Base-by-base conservation (phyloP, 208 protist species). In the Acanthamoeba castellanii region DNA sequence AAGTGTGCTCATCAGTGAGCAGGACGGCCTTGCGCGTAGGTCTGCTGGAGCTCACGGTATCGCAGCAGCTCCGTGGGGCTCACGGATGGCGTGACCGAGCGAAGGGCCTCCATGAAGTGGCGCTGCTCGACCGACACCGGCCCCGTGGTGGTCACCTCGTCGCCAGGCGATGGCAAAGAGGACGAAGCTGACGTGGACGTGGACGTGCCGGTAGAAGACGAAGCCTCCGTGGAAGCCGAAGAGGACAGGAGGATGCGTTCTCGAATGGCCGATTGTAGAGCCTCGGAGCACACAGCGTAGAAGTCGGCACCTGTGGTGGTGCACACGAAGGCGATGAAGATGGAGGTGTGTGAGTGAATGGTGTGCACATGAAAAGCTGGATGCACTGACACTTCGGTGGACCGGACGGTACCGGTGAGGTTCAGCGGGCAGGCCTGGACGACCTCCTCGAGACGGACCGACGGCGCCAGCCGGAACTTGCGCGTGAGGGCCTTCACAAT, bases 271-370 rank as follows among this genome's bases (percentile, higher is more conserved):
- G 66, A 78, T 18, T 97, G 68, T 52, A 97, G 37, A 14, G 97
- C 96, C 78, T 96, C 96, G 6, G 96, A 95, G 64, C 93, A 96
- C 5, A 97, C 47, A 0, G 96, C 97, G 87, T 97, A 97, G 27
- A 97, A 97, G 94, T 97, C 97, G 3, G 97, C 96, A 34, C 97
- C 97, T 42, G 96, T 13, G 45, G 13, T 47, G 45, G 45, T 47
- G 45, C 0, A 47, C 8, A 13, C 45, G 45, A 47, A 8, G 45
- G 13, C 0, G 45, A 47, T 47, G 45, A 47, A 47, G 45, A 47
- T 8, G 45, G 45, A 47, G 45, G 45, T 13, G 45, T 13, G 45
- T 47, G 45, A 47, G 45, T 47, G 45, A 47, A 47, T 3, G 45
- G 13, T 13, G 45, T 0, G 45, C 3, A 47, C 3, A 47, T 47